phyloP scores from a whole-genome alignment of 768 basidiomycete genomes.

The Lentinula sp. region DNA sequence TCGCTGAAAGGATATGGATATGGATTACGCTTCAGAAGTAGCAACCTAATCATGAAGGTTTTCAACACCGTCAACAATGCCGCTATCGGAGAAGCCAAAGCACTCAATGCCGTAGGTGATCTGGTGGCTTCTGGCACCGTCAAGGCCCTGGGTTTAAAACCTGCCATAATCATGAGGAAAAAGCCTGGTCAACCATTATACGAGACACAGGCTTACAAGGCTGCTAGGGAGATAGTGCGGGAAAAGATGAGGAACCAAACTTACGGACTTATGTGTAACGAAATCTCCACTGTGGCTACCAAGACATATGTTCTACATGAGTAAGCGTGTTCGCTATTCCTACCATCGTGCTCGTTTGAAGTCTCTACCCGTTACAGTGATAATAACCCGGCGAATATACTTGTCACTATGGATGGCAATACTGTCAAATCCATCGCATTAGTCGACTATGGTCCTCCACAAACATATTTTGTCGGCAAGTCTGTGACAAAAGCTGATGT shows the following conservation, averaged over 20 bases:
- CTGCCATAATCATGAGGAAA: background rate
- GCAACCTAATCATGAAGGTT: background rate
- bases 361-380: background rate
- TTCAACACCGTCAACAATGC: background rate
- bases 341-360: background rate
- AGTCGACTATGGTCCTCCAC: background rate
- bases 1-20: background rate
- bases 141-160: background rate
- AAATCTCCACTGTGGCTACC: background rate
- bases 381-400: background rate
- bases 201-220: background rate
- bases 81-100: background rate
- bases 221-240: background rate
- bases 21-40: background rate
- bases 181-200: background rate
- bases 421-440: background rate
- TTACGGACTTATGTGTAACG: background rate
- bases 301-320: background rate
- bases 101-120: background rate
- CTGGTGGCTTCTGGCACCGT: background rate
- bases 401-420: background rate
- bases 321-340: background rate
- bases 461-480: background rate
- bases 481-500: background rate
- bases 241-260: background rate